A percentile compares a stretch with the other conserved stretches of the same genome.
These are phyloP conservation scores for Acanthamoeba divionensis DNA, from an alignment of 208 protist genomes.

Conservation along the genomic window DNA sequence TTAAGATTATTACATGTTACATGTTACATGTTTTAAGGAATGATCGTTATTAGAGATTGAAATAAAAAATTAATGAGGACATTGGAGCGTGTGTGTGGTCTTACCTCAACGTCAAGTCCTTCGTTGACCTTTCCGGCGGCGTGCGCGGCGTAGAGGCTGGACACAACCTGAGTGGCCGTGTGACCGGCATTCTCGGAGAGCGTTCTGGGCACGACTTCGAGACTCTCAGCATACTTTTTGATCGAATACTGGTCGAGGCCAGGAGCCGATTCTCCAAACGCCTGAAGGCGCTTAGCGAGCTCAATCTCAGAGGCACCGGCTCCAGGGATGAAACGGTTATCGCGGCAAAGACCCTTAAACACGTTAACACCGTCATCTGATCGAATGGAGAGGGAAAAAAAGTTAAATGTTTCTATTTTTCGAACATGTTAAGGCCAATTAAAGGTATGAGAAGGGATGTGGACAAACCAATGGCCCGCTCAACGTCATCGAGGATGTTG, in stretches of 20 bases:
- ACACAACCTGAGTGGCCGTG: conserved; percentile 93
- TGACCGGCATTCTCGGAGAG: conserved; percentile 97
- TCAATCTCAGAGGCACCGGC: conserved; percentile 97
- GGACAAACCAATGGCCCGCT: conserved; percentile 80
- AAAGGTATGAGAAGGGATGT: background rate
- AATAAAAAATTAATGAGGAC: too few species aligned
- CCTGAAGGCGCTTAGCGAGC: conserved; percentile 70
- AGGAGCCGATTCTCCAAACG: conserved; percentile 62
- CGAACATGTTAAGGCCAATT: background rate
- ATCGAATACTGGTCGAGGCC: conserved; percentile 98
- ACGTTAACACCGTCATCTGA: conserved; percentile 97
- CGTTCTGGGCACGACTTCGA: conserved; percentile 95
- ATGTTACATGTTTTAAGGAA: background rate
- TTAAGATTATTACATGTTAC: background rate
- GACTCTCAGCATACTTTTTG: conserved; percentile 95
- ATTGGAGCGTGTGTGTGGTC: too few species aligned
- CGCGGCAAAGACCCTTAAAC: conserved; percentile 90
- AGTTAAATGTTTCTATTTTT: conserved; percentile 4
- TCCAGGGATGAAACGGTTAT: conserved; percentile 92
- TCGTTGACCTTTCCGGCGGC: conserved; percentile 86
- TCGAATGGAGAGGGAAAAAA: background rate
- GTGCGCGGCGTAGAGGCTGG: conserved; percentile 94
- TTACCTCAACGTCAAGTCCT: conserved; percentile 91
- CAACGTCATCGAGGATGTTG: conserved; percentile 96
- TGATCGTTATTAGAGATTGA: background rate